These are phyloP conservation scores for Cyberlindnera lachancei DNA, from an alignment of 805 yeast genomes.

Conservation along the genomic window DNA sequence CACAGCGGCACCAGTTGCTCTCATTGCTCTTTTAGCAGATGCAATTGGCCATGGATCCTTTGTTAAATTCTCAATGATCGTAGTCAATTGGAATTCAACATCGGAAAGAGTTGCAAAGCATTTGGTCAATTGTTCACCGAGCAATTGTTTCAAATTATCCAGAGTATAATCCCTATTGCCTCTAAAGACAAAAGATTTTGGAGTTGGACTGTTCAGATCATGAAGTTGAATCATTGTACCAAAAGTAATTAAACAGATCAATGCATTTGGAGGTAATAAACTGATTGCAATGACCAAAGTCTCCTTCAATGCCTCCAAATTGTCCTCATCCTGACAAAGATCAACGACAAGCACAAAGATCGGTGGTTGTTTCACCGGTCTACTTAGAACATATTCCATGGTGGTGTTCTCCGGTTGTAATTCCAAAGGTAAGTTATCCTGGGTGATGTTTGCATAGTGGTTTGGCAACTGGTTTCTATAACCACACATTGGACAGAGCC, in stretches of 20 bases:
- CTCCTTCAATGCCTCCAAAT: constrained; percentile 75
- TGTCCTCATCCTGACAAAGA: constrained; percentile 84
- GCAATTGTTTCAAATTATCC: constrained; percentile 51
- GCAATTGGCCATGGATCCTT: constrained; percentile 87
- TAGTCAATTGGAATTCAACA: constrained; percentile 78
- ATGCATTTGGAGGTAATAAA: constrained; percentile 81
- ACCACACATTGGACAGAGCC: constrained; percentile 84
- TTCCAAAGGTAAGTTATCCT: constrained; percentile 76
- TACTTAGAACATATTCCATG: constrained; percentile 75
- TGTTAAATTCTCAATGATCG: constrained; percentile 67
- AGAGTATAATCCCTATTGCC: constrained; percentile 77
- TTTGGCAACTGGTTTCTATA: constrained; percentile 74
- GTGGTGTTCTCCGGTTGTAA: constrained; percentile 62
- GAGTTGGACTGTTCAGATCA: constrained; percentile 64
- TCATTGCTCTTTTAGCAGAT: constrained; percentile 73
- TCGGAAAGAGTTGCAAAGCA: constrained; percentile 68
- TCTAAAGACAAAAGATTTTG: constrained; percentile 75
- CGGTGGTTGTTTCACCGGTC: constrained; percentile 81
- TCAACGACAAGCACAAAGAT: constrained; percentile 82
- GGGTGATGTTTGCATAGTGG: constrained; percentile 70
- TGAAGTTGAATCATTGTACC: constrained; percentile 91
- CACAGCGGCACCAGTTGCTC: constrained; percentile 92
- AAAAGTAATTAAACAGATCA: constrained; percentile 79
- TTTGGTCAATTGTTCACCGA: constrained; percentile 39
- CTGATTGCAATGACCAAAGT: constrained; percentile 68